Evolutionary conservation across 164 flowering plant genomes (phyloP), one percentile per base, ranked within the genome.

Genomic region (Piper betle): DNA sequence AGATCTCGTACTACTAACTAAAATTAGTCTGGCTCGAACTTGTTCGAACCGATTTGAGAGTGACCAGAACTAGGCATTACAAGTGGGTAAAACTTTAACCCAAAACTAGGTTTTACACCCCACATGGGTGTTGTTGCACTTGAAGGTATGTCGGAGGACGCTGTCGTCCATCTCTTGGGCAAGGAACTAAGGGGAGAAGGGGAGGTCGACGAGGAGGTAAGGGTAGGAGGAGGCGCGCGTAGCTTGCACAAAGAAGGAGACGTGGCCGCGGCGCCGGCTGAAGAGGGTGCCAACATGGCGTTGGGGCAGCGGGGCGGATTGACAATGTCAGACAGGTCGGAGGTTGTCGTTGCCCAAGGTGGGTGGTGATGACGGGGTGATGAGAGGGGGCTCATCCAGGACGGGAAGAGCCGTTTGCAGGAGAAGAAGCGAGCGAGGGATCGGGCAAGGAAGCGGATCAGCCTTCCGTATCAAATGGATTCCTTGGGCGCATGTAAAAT

Each of bases 101-200:
- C n/a, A n/a, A n/a, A n/a, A n/a, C n/a, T n/a, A n/a, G n/a, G n/a
- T n/a, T n/a, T n/a, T n/a, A n/a, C 64, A 55, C 3, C 60, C 20
- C 18, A 52, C 4, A 39, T 54, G 54, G 7, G 33, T 25, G 9
- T 61, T 59, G 55, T 70, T 66, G 55, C 82, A 81, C 69, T 77
- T 84, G 4, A 84, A 76, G 5, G 84, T 79, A 3, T 82, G 75
- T 4, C 89, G 61, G 4, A 84, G 76, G 37, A 79, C 20, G 1
- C 85, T 83, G 53, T 65, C 33, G 64, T 74, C 74, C 87, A 84
- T 82, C 58, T 84, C 90, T 19, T 62, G 57, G 12, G 82, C 82
- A 0, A 84, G 73, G 64, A 66, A 67, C 17, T 77, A 40, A 1
- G 86, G 80, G 3, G 80, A 81, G 20, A 84, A 72, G 0, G 82